Conservation (phyloP, 2,329 filamentous ascomycete species). For the Capronia epimyces region DNA sequence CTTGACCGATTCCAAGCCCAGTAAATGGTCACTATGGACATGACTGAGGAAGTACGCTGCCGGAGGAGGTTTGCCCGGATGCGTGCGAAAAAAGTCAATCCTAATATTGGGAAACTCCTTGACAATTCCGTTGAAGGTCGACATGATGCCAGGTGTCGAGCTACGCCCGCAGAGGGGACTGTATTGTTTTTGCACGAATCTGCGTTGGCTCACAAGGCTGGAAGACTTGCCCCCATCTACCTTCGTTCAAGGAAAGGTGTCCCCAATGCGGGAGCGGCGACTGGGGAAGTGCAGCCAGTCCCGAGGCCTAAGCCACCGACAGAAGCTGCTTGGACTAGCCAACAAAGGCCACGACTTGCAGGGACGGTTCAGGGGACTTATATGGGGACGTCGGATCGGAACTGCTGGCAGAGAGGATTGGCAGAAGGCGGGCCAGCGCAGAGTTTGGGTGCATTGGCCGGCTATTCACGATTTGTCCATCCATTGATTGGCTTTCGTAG, state of each 20-base stretch:
- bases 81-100: constrained; percentile 73
- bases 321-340: constrained; percentile 4
- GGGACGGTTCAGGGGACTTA: constrained; percentile 6
- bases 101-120: constrained; percentile 73
- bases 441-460: constrained; percentile 3
- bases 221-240: background rate
- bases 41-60: constrained; percentile 86
- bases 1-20: constrained; percentile 68
- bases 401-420: constrained; percentile 13
- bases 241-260: background rate
- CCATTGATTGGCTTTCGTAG: background rate
- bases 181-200: too few species aligned
- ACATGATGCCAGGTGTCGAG: constrained; percentile 50
- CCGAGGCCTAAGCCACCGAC: constrained; percentile 4
- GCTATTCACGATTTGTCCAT: constrained; percentile 8
- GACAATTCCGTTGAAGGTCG: constrained; percentile 68
- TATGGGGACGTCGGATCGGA: constrained; percentile 12
- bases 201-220: constrained; percentile 10
- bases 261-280: background rate
- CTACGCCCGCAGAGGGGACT: too few species aligned
- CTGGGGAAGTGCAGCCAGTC: constrained; percentile 7
- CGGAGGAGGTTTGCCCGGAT: constrained; percentile 53
- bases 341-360: constrained; percentile 10
- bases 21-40: constrained; percentile 84
- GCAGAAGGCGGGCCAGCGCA: constrained; percentile 11